Percentiles rank a stretch among this genome's conserved stretches.
These are phyloP conservation scores for Fragilariopsis cylindrus DNA, from an alignment of 108 stramenopile species.

Conservation along the genomic window DNA sequence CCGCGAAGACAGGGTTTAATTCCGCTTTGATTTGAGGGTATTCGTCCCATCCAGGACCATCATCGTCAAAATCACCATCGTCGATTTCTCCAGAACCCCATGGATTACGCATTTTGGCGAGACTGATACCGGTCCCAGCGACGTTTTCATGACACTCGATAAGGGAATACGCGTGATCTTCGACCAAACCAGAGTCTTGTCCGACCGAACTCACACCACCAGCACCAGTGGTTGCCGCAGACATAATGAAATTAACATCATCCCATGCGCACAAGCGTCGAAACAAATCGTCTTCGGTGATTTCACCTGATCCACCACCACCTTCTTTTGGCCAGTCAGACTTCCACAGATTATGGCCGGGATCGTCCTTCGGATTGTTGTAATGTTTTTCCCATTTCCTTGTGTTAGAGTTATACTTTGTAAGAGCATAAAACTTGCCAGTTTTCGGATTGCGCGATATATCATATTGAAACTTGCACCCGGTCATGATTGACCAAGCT, in stretches of 20 bases:
- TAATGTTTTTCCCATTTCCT: conserved; percentile 36
- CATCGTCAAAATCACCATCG: conserved; percentile 50
- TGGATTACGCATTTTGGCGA: conserved; percentile 49
- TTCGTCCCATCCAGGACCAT: conserved; percentile 46
- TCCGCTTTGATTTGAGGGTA: conserved; percentile 40
- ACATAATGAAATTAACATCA: conserved; percentile 21
- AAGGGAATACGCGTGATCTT: conserved; percentile 50
- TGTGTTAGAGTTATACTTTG: conserved; percentile 37
- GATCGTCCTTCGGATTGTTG: conserved; percentile 38
- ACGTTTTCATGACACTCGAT: conserved; percentile 42
- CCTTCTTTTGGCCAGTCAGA: conserved; percentile 46
- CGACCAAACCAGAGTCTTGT: conserved; percentile 44
- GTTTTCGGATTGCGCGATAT: conserved; percentile 36
- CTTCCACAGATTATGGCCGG: conserved; percentile 26
- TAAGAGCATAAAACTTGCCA: conserved; percentile 24
- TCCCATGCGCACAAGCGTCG: conserved; percentile 40
- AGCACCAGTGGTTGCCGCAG: conserved; percentile 27
- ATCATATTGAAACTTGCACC: conserved; percentile 47
- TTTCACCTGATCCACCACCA: conserved; percentile 38
- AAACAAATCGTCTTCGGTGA: conserved; percentile 42
- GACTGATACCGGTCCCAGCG: conserved; percentile 39
- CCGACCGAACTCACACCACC: conserved; percentile 30
- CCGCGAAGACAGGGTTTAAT: conserved; percentile 34
- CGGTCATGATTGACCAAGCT: conserved; percentile 49
- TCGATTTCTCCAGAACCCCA: conserved; percentile 55